Percentiles rank a stretch among this genome's conserved stretches.
These are phyloP conservation scores for Streptanthus diversifolius DNA, from an alignment of 345 rosid species.

Conservation along the genomic window DNA sequence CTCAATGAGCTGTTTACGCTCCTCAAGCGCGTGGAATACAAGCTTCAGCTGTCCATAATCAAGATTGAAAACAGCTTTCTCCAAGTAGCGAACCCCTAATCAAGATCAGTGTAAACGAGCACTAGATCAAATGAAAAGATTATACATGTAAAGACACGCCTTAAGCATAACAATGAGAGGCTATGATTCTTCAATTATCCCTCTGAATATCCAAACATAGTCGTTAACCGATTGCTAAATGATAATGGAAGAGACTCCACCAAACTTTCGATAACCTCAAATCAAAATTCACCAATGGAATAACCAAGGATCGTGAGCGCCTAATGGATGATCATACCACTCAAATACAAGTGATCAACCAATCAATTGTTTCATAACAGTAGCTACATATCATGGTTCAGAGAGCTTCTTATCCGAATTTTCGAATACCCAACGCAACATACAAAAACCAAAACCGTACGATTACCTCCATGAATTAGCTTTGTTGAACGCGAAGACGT, in stretches of 20 bases:
- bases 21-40: slow-evolving; percentile 95
- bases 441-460: background rate
- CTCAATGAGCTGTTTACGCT: slow-evolving; percentile 85
- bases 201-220: background rate
- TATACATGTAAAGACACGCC: too few relatives aligned
- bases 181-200: background rate
- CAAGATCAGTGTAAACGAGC: background rate
- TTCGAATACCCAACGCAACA: background rate
- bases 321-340: background rate
- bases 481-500: slow-evolving; percentile 96
- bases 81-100: slow-evolving; percentile 91
- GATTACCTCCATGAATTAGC: slow-evolving; percentile 85
- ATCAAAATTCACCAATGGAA: background rate
- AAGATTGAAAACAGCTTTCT: slow-evolving; percentile 93
- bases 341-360: background rate
- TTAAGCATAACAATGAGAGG: too few relatives aligned
- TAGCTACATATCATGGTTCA: background rate
- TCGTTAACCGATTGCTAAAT: background rate
- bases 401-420: background rate
- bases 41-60: slow-evolving; percentile 92
- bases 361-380: background rate
- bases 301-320: background rate
- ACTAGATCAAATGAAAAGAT: too few relatives aligned
- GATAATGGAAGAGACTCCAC: background rate
- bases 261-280: background rate